These are phyloP conservation scores for Aspergillus sp. DNA, from an alignment of 2,329 filamentous ascomycete species.

Conservation along the genomic window DNA sequence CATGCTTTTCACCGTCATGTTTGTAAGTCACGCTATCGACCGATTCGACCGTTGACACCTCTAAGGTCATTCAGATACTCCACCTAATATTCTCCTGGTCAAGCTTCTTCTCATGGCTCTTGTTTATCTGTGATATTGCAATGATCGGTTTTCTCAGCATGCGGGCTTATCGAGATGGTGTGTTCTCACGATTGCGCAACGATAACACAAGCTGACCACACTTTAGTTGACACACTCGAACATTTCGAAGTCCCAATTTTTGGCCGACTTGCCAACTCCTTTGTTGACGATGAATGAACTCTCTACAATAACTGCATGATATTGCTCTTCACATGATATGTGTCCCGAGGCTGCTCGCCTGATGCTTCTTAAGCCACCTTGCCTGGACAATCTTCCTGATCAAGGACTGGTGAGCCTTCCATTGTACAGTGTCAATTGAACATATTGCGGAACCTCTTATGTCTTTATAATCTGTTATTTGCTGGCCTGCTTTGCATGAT, in stretches of 20 bases:
- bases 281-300: slow-evolving; percentile 78
- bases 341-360: not conserved
- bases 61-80: slow-evolving; percentile 60
- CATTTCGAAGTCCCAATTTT: slow-evolving; percentile 87
- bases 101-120: slow-evolving; percentile 75
- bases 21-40: slow-evolving; percentile 45
- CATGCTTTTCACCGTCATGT: slow-evolving; percentile 72
- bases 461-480: not conserved
- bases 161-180: slow-evolving; percentile 82
- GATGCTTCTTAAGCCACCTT: not conserved
- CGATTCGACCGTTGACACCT: not conserved
- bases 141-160: slow-evolving; percentile 76
- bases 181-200: slow-evolving; percentile 31
- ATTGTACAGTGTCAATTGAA: slow-evolving; percentile 8
- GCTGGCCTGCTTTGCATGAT: not conserved
- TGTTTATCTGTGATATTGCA: slow-evolving; percentile 74
- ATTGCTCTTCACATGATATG: not conserved
- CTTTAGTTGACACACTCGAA: slow-evolving; percentile 60
- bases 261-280: slow-evolving; percentile 79
- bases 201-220: slow-evolving; percentile 10
- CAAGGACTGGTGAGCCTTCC: not conserved
- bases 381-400: not conserved
- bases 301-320: not conserved
- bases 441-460: not conserved
- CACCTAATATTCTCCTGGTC: slow-evolving; percentile 89